phyloP scores from a whole-genome alignment of 345 rosid species.

The Citrus australasica region DNA sequence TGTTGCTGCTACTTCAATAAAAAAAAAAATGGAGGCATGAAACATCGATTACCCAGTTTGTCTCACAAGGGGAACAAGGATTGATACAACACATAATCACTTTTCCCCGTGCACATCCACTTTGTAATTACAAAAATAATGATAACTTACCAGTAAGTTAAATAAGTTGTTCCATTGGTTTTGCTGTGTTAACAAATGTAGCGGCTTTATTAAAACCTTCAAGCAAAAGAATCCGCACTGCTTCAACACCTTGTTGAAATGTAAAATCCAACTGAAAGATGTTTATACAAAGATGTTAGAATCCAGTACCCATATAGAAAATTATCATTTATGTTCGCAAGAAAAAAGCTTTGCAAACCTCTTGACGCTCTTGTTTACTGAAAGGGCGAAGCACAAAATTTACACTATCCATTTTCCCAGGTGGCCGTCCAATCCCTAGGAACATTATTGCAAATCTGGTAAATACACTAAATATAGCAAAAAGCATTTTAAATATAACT shows the following conservation, averaged over 20 bases:
- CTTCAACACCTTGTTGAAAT: conserved; percentile 62
- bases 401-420: conserved; percentile 84
- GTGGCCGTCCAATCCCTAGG: conserved; percentile 92
- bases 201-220: conserved; percentile 86
- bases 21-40: neutral
- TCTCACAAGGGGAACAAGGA: neutral
- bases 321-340: neutral
- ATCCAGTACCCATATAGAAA: neutral
- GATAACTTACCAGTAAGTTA: conserved; percentile 11
- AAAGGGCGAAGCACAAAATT: conserved; percentile 75
- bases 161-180: conserved; percentile 56
- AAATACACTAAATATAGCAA: neutral
- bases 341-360: conserved; percentile 39
- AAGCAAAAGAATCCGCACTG: conserved; percentile 61
- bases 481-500: neutral
- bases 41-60: too few species aligned
- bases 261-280: conserved; percentile 70
- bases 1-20: neutral
- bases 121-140: neutral
- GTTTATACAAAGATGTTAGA: neutral
- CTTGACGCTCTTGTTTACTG: conserved; percentile 67
- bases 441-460: conserved; percentile 13
- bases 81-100: neutral
- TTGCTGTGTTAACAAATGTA: conserved; percentile 68
- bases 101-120: neutral